phyloP scores from a whole-genome alignment of 163 green algal species.

The Scenedesmus sp. region DNA sequence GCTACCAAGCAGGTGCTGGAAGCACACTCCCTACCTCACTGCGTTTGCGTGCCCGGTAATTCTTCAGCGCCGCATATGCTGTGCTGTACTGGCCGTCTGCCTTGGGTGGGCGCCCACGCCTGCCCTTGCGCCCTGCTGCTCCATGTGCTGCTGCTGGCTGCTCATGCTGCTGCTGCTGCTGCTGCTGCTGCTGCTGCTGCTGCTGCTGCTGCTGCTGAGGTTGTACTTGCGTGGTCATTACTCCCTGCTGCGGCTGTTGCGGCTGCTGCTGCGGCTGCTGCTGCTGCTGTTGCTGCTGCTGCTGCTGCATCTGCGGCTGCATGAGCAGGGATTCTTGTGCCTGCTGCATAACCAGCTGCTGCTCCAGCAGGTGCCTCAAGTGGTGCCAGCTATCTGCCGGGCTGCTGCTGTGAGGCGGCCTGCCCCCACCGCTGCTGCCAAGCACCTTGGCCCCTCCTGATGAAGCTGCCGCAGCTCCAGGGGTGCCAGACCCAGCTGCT shows the following conservation, averaged over 20 bases:
- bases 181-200: background rate
- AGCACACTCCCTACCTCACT: conserved; percentile 14
- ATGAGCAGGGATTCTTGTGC: background rate
- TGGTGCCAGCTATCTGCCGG: background rate
- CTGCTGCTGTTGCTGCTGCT: conserved; percentile 6
- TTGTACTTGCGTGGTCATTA: too few relatives aligned
- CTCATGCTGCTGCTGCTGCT: background rate
- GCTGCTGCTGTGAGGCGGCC: background rate
- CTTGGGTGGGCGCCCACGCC: conserved; percentile 9
- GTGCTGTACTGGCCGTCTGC: conserved; percentile 28
- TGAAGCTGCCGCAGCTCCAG: background rate
- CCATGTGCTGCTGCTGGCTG: background rate
- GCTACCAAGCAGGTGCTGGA: background rate
- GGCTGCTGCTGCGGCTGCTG: too few relatives aligned
- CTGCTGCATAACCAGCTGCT: conserved; percentile 19
- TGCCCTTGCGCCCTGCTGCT: background rate
- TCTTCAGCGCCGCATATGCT: conserved; percentile 24
- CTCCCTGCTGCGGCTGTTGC: too few relatives aligned
- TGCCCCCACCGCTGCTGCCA: background rate
- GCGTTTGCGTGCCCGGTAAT: conserved; percentile 33
- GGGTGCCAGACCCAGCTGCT: background rate
- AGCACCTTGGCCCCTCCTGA: too few relatives aligned
- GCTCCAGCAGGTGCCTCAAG: background rate
- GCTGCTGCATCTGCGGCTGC: background rate
- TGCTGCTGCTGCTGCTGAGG: background rate